A percentile compares a stretch with the other conserved stretches of the same genome.
Evolutionary conservation across 371 early-diverging fungal species (phyloP).

Genomic region (Zancudomyces culisetae): DNA sequence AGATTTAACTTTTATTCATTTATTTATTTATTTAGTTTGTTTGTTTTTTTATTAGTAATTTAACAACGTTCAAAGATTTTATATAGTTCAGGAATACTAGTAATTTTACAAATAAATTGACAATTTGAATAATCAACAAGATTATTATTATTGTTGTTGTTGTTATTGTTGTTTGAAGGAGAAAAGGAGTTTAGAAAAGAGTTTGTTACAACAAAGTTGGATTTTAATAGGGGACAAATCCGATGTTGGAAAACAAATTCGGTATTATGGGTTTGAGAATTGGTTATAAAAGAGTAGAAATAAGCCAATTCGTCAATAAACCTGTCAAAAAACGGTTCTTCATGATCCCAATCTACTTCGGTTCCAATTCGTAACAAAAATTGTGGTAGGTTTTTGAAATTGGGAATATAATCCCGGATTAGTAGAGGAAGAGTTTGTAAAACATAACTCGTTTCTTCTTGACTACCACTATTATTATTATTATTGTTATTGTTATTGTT

Average conservation of each 20-base stretch:
- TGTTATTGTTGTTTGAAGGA: conserved; percentile 35
- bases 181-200: conserved; percentile 40
- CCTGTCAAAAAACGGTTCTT: conserved; percentile 55
- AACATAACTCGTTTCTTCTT: conserved; percentile 8
- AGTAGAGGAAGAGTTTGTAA: conserved; percentile 47
- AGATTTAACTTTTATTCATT: too few species aligned
- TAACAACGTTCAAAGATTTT: conserved; percentile 81
- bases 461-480: not conserved
- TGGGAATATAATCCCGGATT: conserved; percentile 54
- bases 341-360: conserved; percentile 68
- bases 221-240: not conserved
- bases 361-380: conserved; percentile 60
- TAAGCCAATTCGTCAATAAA: conserved; percentile 50
- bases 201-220: conserved; percentile 7
- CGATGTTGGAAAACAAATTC: not conserved
- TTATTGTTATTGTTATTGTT: not conserved
- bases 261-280: not conserved
- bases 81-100: conserved; percentile 84
- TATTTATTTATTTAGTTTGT: too few species aligned
- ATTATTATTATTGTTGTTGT: too few species aligned
- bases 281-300: conserved; percentile 47
- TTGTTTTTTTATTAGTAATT: too few species aligned
- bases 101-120: too few species aligned
- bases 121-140: conserved; percentile 47
- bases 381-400: conserved; percentile 59